Conservation (phyloP, 192 early-diverging fungal genomes). For the Umbelopsis ramanniana region DNA sequence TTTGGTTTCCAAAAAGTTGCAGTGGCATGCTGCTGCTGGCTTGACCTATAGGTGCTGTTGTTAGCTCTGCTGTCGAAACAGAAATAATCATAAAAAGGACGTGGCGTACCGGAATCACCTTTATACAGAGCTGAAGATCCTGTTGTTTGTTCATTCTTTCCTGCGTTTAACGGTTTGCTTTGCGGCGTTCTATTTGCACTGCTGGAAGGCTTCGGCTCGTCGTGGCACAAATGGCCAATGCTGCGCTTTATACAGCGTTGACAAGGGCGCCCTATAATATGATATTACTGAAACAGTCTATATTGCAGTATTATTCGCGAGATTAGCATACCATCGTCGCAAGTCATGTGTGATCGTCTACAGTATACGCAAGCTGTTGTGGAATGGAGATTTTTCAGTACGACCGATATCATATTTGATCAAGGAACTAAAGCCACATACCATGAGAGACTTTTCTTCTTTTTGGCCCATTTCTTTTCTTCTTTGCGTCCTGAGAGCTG, state of each 20-base stretch:
- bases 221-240: conserved; percentile 92
- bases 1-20: conserved; percentile 43
- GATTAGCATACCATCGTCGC: conserved; percentile 70
- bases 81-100: background rate
- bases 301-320: background rate
- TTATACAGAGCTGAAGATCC: background rate
- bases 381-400: background rate
- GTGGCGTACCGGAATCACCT: background rate
- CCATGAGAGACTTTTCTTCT: conserved; percentile 23
- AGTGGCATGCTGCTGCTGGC: conserved; percentile 37
- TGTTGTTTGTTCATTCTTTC: background rate
- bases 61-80: background rate
- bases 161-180: background rate
- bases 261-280: conserved; percentile 77
- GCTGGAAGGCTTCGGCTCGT: conserved; percentile 69
- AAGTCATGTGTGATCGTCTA: conserved; percentile 96
- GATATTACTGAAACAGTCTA: background rate
- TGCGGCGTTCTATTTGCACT: conserved; percentile 5
- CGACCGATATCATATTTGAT: background rate
- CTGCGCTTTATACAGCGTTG: conserved; percentile 94
- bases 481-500: conserved; percentile 11
- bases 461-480: conserved; percentile 18
- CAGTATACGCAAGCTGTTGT: conserved; percentile 90
- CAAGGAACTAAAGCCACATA: background rate
- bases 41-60: background rate